Conservation (phyloP, 805 yeast species). For the Pichia manshurica region DNA sequence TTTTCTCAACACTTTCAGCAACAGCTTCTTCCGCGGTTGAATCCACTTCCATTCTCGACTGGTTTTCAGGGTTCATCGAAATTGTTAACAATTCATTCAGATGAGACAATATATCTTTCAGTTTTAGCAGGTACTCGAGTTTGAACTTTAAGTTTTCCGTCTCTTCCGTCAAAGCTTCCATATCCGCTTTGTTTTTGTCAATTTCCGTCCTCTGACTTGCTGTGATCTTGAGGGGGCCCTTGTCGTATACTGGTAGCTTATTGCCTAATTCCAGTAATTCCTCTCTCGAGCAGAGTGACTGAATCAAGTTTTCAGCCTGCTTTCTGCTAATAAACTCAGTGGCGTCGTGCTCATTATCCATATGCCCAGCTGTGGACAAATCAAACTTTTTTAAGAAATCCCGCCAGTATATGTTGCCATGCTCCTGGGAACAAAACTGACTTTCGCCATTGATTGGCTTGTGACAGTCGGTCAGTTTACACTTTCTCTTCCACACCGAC, state of each 20-base stretch:
- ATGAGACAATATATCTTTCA: conserved; percentile 34
- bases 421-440: conserved; percentile 71
- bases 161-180: conserved; percentile 16
- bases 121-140: conserved; percentile 23
- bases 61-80: conserved; percentile 4
- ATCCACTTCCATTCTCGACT: not conserved
- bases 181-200: conserved; percentile 17
- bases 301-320: conserved; percentile 12
- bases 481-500: conserved; percentile 71
- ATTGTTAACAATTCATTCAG: conserved; percentile 33
- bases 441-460: conserved; percentile 47
- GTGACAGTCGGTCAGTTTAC: conserved; percentile 55
- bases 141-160: conserved; percentile 15
- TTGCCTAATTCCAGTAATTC: conserved; percentile 31
- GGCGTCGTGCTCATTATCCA: not conserved
- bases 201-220: conserved; percentile 16
- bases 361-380: conserved; percentile 11
- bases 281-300: conserved; percentile 14
- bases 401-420: conserved; percentile 49
- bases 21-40: conserved; percentile 3
- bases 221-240: conserved; percentile 10
- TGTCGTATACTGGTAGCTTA: conserved; percentile 38
- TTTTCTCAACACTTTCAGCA: conserved; percentile 7
- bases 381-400: conserved; percentile 22
- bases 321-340: not conserved